Base-by-base conservation (phyloP, 2,329 filamentous ascomycete genomes). In the Neoscytalidium dimidiatum region DNA sequence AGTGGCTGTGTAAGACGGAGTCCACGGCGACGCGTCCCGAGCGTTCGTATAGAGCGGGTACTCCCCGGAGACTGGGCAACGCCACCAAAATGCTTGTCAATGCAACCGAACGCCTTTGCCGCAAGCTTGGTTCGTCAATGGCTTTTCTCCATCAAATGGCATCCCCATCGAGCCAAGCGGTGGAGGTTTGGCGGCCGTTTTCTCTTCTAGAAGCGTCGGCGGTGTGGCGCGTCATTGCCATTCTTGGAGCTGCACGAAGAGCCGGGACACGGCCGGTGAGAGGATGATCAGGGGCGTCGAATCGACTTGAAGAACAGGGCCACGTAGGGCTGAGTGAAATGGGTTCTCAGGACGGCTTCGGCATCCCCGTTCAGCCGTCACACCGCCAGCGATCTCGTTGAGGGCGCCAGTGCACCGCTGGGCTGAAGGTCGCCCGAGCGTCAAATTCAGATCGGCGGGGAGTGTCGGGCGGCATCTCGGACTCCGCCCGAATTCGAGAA, bases 341-440 rank as follows among this genome's bases (percentile, higher is more conserved):
- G 21, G 31, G 38, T 17, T 35, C 33, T 41, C 38, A 41, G 5
- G 29, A n/a, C 9, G 49, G 28, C 11, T 7, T 28, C 23, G 17
- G 49, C 28, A 35, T 19, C 49, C 14, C 49, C 49, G 5, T 2
- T 19, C 5, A 2, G 13, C 11, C 11, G 52, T 57, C 21, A 60
- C 56, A 60, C 56, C 38, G 56, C 56, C 56, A 60, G 56, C 56
- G 56, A 60, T 44, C 56, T 56, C n/a, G 53, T 57, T 43, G 53
- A 44, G 53, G 14, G 35, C 28, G 53, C 53, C 35, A 43, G 21
- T 57, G 53, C 35, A 19, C 21, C 17, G 13, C 21, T 33, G 33
- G 6, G 19, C 11, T 19, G 19, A 33, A 8, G 17, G 49, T n/a
- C 19, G 7, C 19, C 21, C 9, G 44, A 9, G 19, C 44, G 44